Evolutionary conservation across 257 asterid genomes (phyloP).

Genomic region (Rauvolfia tetraphylla): DNA sequence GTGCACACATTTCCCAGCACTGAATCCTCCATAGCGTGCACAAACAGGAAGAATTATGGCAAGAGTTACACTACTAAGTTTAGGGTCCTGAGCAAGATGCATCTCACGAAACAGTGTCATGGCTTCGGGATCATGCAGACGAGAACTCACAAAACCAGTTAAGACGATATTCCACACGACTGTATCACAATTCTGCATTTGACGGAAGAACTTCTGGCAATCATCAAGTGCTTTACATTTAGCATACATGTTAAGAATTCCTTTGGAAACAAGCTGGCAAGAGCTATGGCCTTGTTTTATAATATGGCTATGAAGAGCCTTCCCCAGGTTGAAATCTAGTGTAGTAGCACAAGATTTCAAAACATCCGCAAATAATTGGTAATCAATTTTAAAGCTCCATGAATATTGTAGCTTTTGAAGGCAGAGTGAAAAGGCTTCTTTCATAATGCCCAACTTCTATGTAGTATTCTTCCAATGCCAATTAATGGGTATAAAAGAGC

Average conservation of each 20-base stretch:
- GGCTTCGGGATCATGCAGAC: slow-evolving; percentile 45
- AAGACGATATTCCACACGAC: slow-evolving; percentile 75
- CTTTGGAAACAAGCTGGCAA: slow-evolving; percentile 51
- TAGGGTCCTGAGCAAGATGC: slow-evolving; percentile 32
- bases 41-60: slow-evolving; percentile 71
- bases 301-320: slow-evolving; percentile 51
- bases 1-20: slow-evolving; percentile 53
- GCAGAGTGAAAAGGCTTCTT: slow-evolving; percentile 35
- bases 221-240: slow-evolving; percentile 64
- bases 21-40: slow-evolving; percentile 41
- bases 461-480: not conserved
- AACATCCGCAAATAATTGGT: slow-evolving; percentile 44
- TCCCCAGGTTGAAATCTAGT: slow-evolving; percentile 42
- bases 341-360: slow-evolving; percentile 58
- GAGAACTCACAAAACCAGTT: slow-evolving; percentile 60
- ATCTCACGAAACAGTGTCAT: slow-evolving; percentile 43
- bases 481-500: not conserved
- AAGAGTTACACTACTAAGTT: slow-evolving; percentile 55
- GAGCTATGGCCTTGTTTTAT: slow-evolving; percentile 55
- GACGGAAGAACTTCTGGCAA: slow-evolving; percentile 48
- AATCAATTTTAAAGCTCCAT: slow-evolving; percentile 30
- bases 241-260: slow-evolving; percentile 81
- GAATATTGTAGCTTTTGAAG: slow-evolving; percentile 34
- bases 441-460: slow-evolving; percentile 15
- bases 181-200: slow-evolving; percentile 38